Evolutionary conservation across 306 rosid genomes (phyloP), one percentile per base, ranked within the genome.

Genomic region (Quercus cerris): DNA sequence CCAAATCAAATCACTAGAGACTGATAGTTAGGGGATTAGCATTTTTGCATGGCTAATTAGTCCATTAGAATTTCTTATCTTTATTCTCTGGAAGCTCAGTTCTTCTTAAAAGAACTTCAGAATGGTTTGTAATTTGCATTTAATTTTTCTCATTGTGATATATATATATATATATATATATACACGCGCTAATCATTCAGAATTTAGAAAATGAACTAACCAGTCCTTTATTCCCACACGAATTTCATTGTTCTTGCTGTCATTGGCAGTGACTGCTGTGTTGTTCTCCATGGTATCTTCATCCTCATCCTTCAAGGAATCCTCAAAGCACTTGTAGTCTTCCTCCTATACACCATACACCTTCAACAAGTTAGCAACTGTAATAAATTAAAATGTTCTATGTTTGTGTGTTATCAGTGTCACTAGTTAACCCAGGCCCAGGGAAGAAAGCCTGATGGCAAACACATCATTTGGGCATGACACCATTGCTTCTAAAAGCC

Each of bases 181-280:
- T 0, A 13, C 5, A 6, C 25, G 35, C 27, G 1, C 33, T 62
- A 11, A 28, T 30, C 20, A 33, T 14, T 67, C 67, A 67, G 15
- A 68, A 68, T 38, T 68, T 12, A 73, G 35, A 73, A 78, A 67
- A 13, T 46, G 5, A 46, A 82, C 98, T 86, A 56, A 93, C 98
- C 98, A 93, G 77, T 93, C 97, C 88, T 91, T 93, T 35, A 93
- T 88, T 74, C 98, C 98, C 5, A 91, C 86, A 3, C 89, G 91
- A 81, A 90, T 70, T 77, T 86, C 94, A 20, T 70, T 59, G 81
- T 55, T 81, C 14, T 58, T 49, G 76, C 82, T 17, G 66, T 62
- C 69, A 78, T 38, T 81, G 18, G 66, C 3, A 52, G 73, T 67
- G 3, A 67, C 78, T n/a, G 27, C 49, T 30, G 38, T 33, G 27